Conservation (phyloP, 1,139 yeast genomes). For the Lodderomyces jiufengensis region DNA sequence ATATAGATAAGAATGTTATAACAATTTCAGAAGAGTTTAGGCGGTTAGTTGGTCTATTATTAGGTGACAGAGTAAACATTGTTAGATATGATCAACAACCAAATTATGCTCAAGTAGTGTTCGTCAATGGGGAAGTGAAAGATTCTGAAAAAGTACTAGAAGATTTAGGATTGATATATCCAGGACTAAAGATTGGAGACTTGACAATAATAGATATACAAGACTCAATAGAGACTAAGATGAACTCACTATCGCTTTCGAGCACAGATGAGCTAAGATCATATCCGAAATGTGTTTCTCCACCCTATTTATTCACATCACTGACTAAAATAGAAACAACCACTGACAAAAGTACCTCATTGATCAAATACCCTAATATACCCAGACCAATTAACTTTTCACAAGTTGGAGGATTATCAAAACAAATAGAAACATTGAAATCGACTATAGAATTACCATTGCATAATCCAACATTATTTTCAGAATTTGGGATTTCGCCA, state of each 20-base stretch:
- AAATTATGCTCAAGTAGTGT: slow-evolving; percentile 35
- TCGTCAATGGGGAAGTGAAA: slow-evolving; percentile 7
- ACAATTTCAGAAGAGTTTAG: slow-evolving; percentile 50
- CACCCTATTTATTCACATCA: slow-evolving; percentile 43
- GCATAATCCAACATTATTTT: slow-evolving; percentile 69
- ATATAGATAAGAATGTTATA: slow-evolving; percentile 49
- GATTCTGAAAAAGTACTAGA: slow-evolving; percentile 25
- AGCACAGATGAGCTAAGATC: slow-evolving; percentile 5
- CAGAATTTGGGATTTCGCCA: slow-evolving; percentile 83
- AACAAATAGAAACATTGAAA: slow-evolving; percentile 59
- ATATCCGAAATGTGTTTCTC: slow-evolving; percentile 30
- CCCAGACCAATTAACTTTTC: slow-evolving; percentile 43
- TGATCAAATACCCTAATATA: slow-evolving; percentile 33
- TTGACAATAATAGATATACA: slow-evolving; percentile 23
- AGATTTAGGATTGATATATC: slow-evolving; percentile 53
- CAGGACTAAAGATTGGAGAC: slow-evolving; percentile 40
- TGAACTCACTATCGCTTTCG: slow-evolving; percentile 26
- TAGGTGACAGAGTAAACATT: slow-evolving; percentile 70
- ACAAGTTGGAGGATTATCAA: slow-evolving; percentile 73
- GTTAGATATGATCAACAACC: slow-evolving; percentile 48
- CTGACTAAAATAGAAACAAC: slow-evolving; percentile 27
- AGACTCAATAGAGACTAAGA: slow-evolving; percentile 18
- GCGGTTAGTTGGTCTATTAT: slow-evolving; percentile 51
- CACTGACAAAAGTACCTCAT: slow-evolving; percentile 16
- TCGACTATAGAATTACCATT: slow-evolving; percentile 79